Conservation (phyloP, 768 basidiomycete species). For the Vararia minispora region DNA sequence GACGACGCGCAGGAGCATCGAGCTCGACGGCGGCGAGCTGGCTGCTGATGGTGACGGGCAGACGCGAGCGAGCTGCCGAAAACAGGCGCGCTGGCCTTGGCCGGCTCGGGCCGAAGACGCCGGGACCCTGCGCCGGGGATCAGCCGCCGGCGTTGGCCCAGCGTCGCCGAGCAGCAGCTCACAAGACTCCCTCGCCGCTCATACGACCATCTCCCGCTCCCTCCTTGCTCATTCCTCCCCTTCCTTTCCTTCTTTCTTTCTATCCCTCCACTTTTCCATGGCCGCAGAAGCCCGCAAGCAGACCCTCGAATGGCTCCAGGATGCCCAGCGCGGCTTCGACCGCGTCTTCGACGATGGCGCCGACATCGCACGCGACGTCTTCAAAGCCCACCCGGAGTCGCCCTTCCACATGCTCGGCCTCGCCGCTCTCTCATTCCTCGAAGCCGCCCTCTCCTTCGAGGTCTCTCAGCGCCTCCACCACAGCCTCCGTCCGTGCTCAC, state of each 20-base stretch:
- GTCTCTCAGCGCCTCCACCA: constrained; percentile 23
- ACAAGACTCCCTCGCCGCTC: too few relatives aligned
- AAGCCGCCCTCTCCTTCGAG: constrained; percentile 79
- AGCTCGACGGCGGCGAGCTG: neutral
- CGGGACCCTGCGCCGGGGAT: too few relatives aligned
- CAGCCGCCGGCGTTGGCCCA: neutral
- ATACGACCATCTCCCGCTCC: too few relatives aligned
- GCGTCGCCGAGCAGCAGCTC: too few relatives aligned
- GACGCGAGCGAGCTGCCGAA: too few relatives aligned
- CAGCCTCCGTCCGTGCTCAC: constrained; percentile 34
- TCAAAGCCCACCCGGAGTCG: constrained; percentile 37
- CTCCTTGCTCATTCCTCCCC: neutral
- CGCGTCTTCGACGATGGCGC: constrained; percentile 61
- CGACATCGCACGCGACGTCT: constrained; percentile 36
- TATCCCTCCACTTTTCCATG: neutral
- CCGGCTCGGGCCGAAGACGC: too few relatives aligned
- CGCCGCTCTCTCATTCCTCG: constrained; percentile 62
- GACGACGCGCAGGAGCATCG: constrained; percentile 10
- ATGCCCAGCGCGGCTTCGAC: constrained; percentile 48
- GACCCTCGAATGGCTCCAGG: constrained; percentile 20
- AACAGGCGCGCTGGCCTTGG: too few relatives aligned
- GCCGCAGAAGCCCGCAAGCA: constrained; percentile 9
- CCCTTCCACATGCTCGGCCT: constrained; percentile 67
- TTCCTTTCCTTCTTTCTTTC: neutral
- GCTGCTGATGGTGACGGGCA: neutral